A percentile compares a stretch with the other conserved stretches of the same genome.
phyloP scores from a whole-genome alignment of 306 rosid genomes.

The Lathyrus oleraceus region DNA sequence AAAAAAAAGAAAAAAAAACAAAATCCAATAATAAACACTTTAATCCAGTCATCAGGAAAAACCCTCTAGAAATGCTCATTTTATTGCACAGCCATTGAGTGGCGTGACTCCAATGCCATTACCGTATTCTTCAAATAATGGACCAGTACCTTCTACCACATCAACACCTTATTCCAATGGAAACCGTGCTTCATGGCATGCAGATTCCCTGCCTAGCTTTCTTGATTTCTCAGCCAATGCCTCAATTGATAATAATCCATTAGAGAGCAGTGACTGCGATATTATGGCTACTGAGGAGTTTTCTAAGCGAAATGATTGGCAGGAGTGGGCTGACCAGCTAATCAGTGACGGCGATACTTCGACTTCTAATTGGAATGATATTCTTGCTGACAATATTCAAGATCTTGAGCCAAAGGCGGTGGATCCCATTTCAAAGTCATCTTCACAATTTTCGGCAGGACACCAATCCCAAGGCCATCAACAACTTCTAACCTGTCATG shows the following conservation, averaged over 20 bases:
- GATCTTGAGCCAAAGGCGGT: constrained; percentile 87
- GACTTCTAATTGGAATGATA: constrained; percentile 80
- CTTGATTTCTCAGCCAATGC: constrained; percentile 70
- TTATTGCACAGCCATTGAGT: constrained; percentile 60
- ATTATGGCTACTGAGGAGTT: constrained; percentile 70
- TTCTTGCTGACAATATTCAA: constrained; percentile 68
- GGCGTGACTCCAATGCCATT: constrained; percentile 50
- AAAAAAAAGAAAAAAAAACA: no score
- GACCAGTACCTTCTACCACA: constrained; percentile 49
- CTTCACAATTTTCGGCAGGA: constrained; percentile 48
- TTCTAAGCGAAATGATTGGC: constrained; percentile 75
- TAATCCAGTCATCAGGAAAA: no score
- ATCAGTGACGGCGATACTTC: constrained; percentile 75
- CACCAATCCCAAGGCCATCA: constrained; percentile 62
- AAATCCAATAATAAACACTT: no score
- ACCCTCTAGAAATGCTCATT: constrained; percentile 54
- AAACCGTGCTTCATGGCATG: constrained; percentile 65
- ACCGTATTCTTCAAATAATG: constrained; percentile 61
- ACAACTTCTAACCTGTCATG: no score
- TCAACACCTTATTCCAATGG: constrained; percentile 60
- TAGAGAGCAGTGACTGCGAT: constrained; percentile 65
- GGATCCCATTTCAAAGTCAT: constrained; percentile 40
- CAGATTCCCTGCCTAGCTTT: constrained; percentile 72
- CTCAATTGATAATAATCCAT: constrained; percentile 59
- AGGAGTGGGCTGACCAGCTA: constrained; percentile 89